Base-by-base conservation (phyloP, 106 monocot species). In the Phalaenopsis equestris region DNA sequence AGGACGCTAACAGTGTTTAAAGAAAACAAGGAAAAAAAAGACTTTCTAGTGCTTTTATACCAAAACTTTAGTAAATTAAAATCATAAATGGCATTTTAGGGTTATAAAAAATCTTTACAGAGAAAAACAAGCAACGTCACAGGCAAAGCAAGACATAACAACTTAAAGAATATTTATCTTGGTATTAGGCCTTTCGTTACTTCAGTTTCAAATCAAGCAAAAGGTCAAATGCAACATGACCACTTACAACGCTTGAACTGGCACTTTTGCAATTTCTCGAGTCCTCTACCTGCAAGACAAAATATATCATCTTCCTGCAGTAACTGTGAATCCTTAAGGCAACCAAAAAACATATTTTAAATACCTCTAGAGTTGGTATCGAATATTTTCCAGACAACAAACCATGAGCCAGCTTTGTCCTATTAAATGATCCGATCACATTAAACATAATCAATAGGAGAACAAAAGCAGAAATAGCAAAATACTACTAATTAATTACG, bases 361-460 rank as follows among this genome's bases (percentile, higher is more conserved):
- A 16, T 92, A 98, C 97, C 94, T 91, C 89, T 52, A 77, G 49
- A 68, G 73, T 75, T 55, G 90, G 84, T 67, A 67, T 18, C 65
- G 97, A 94, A 85, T 92, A 98, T 88, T 86, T 98, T 64, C 97
- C 97, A 72, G 97, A 98, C 39, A 98, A 82, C 90, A 98, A 81
- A 38, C 97, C 97, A 88, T 94, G 89, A 2, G 84, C 97, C 67
- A 98, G 84, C 68, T 98, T 98, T 19, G 92, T 86, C 86, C 97
- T 98, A 84, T 76, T 45, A 80, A 73, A 45, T 7, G 8, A 74
- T 42, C 17, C 42, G n/a, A 42, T 39, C 14, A 45, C 18, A 74
- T 74, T n/a, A 74, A 45, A 8, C 18, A 74, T 19, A 6, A 74
- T 19, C 19, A 42, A 74, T 74, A 45, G 9, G 16, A 45, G 74